Conservation (phyloP, 2,329 filamentous ascomycete species). For the Pseudocercospora eumusae region DNA sequence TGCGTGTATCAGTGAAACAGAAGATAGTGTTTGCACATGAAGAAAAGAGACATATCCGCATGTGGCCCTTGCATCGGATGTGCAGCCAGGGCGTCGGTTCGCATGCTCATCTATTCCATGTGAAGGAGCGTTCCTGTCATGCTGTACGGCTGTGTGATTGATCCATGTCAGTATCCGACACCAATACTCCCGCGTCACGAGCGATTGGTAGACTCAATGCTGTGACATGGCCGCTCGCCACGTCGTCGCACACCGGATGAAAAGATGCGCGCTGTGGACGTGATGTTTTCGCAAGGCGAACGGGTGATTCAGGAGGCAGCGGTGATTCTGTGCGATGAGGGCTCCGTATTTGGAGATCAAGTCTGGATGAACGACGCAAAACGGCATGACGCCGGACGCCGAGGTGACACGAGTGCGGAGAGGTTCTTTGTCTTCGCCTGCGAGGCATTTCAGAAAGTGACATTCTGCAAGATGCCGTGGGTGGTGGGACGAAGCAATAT, state of each 20-base stretch:
- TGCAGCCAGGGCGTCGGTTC: not conserved
- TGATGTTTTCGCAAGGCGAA: not conserved
- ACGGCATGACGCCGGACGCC: not conserved
- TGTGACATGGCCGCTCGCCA: not conserved
- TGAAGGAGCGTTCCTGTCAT: conserved; percentile 2
- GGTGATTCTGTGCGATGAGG: not conserved
- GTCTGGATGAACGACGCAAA: conserved; percentile 8
- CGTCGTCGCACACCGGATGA: conserved; percentile 1
- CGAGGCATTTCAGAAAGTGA: conserved; percentile 13
- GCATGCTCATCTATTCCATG: conserved; percentile 13
- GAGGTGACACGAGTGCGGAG: conserved; percentile 15
- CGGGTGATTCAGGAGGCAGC: not conserved
- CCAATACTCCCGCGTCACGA: not conserved
- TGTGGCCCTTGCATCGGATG: not conserved
- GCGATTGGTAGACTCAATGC: not conserved
- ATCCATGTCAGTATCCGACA: not conserved
- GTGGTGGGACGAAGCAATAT: conserved; percentile 14
- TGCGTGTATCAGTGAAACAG: not conserved
- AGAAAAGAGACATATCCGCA: not conserved
- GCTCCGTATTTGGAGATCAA: not conserved
- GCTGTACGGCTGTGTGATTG: not conserved
- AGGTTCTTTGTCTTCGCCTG: conserved; percentile 15
- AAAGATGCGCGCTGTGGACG: not conserved
- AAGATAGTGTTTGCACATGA: not conserved
- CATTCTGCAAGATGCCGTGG: conserved; percentile 19